Evolutionary conservation across 2,329 filamentous ascomycete species (phyloP).

Genomic region (Clonostachys solani): DNA sequence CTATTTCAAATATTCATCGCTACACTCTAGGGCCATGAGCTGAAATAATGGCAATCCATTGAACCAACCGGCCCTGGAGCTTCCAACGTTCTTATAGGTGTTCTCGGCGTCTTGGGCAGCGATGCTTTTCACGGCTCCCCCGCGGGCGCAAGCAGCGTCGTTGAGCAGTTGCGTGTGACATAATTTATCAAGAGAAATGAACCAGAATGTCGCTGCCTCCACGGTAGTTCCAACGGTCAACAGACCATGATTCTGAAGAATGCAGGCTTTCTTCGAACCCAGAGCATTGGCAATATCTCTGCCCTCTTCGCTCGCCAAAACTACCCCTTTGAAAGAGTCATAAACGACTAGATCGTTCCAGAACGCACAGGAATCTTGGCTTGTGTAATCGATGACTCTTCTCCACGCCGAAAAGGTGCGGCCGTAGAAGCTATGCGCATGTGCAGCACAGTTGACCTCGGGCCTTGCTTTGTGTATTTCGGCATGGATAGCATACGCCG

Average conservation of each 20-base stretch:
- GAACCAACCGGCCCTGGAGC: no score
- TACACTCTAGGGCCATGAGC: no score
- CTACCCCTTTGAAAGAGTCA: constrained; percentile 47
- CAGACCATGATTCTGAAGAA: constrained; percentile 61
- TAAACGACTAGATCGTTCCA: constrained; percentile 44
- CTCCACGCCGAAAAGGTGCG: constrained; percentile 58
- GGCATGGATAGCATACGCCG: constrained; percentile 18
- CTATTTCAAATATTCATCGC: no score
- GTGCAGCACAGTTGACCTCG: constrained; percentile 48
- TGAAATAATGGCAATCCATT: no score
- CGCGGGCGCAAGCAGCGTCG: constrained; percentile 10
- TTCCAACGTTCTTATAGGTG: no score
- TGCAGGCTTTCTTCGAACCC: constrained; percentile 47
- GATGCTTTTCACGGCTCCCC: no score
- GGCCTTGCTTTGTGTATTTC: constrained; percentile 50
- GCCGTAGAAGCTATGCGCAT: constrained; percentile 50
- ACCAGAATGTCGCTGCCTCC: constrained; percentile 64
- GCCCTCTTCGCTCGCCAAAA: constrained; percentile 56
- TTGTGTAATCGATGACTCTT: constrained; percentile 60
- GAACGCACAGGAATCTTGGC: constrained; percentile 58
- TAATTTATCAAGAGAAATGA: constrained; percentile 32
- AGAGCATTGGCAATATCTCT: constrained; percentile 51
- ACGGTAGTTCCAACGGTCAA: constrained; percentile 60
- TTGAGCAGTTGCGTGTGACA: constrained; percentile 25
- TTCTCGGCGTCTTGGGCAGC: no score